phyloP scores from a whole-genome alignment of 306 rosid species.

The Casuarina equisetifolia region DNA sequence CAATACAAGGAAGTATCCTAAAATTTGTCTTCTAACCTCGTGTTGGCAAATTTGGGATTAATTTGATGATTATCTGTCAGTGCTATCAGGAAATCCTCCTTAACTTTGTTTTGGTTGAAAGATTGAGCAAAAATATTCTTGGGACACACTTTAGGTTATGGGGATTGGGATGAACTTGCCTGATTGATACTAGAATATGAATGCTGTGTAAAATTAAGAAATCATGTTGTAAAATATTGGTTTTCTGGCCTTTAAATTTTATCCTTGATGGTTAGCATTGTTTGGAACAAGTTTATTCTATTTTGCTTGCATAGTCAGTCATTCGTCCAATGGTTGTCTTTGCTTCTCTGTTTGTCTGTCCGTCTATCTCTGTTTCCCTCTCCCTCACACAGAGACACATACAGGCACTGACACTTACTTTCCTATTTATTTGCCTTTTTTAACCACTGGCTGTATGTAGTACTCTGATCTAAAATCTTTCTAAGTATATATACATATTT shows the following conservation, averaged over 20 bases:
- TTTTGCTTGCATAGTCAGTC: neutral
- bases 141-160: neutral
- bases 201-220: neutral
- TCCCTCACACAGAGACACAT: neutral
- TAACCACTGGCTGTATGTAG: neutral
- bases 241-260: neutral
- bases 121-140: neutral
- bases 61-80: neutral
- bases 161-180: neutral
- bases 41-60: neutral
- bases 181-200: neutral
- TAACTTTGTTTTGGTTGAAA: neutral
- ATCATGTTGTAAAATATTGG: neutral
- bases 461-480: neutral
- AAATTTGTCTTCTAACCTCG: neutral
- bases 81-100: neutral
- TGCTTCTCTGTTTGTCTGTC: neutral
- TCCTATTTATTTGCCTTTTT: neutral
- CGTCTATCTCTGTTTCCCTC: neutral
- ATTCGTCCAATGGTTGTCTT: neutral
- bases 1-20: neutral
- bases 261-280: neutral
- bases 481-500: slow-evolving; percentile 14
- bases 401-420: neutral
- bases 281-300: neutral